Evolutionary conservation across 345 rosid species (phyloP), one percentile per base, ranked within the genome.

Genomic region (Nasturtium officinale): DNA sequence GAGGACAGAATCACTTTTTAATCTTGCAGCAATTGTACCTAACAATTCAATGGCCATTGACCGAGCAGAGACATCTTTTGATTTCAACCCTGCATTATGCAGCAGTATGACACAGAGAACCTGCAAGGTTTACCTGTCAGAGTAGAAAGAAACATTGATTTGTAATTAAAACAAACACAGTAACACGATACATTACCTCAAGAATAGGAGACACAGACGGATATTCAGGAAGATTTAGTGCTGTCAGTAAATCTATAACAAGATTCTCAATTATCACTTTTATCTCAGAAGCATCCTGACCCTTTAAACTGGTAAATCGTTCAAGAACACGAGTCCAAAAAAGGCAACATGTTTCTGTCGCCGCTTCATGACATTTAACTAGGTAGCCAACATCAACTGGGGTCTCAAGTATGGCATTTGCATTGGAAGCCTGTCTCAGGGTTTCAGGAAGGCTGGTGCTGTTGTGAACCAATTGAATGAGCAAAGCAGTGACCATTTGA

Each of bases 261-360:
- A 95, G 91, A 82, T 95, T 95, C 79, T 95, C 99, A 78, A 90
- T 90, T 77, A 87, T 81, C 63, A 83, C 80, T 90, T 95, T 95
- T 79, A 86, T 66, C 83, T 95, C 99, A 63, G 98, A 84, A 48
- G 97, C 91, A 82, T 95, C 99, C 82, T 91, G 99, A 80, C 81
- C 78, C 84, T 95, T 95, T 37, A 84, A 90, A 76, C 89, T 77
- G 25, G 98, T 75, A 54, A 90, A 83, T 52, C 98, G 96, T 85
- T 92, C 96, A 78, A 95, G 97, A 58, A 95, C 88, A 69, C 97
- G 91, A 26, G 94, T 87, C 99, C 99, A 95, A 81, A 95, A 90
- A 78, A 90, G 94, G 72, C 98, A 92, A 75, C 96, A 90, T 18
- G 97, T 89, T 72, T 92, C 99, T 59, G 91, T 90, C 55, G 84